Conservation (phyloP, 371 early-diverging fungal species). For the Apophysomyces elegans region DNA sequence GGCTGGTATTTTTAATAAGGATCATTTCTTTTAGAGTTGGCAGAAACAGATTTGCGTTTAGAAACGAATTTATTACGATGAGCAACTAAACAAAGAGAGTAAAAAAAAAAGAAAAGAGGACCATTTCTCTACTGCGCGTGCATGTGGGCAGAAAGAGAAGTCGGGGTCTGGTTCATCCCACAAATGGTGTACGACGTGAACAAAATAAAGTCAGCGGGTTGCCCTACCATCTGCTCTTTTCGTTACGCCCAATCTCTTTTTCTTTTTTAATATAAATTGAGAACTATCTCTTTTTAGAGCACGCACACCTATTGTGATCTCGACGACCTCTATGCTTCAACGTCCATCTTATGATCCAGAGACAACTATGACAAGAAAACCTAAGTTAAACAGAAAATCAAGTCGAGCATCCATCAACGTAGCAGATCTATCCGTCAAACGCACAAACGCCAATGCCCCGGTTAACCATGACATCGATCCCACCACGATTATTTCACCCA, state of each 20-base stretch:
- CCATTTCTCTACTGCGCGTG: constrained; percentile 1
- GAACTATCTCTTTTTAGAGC: background rate
- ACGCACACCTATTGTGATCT: background rate
- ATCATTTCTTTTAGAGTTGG: too few species aligned
- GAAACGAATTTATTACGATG: too few species aligned
- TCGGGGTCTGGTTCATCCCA: background rate
- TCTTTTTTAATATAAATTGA: background rate
- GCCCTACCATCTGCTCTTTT: background rate
- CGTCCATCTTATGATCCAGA: background rate
- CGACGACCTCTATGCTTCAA: background rate
- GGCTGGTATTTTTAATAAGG: background rate
- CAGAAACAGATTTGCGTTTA: too few species aligned
- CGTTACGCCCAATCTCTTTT: constrained; percentile 4
- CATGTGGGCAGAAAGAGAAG: constrained; percentile 7
- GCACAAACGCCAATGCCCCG: background rate
- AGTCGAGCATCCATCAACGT: constrained; percentile 1
- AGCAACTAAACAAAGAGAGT: background rate
- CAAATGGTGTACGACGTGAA: constrained; percentile 13
- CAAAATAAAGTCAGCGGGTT: constrained; percentile 4
- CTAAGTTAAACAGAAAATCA: constrained; percentile 5
- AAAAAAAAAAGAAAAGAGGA: background rate
- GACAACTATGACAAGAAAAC: background rate
- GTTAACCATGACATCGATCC: background rate
- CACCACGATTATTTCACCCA: background rate
- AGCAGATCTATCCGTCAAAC: constrained; percentile 5